These are phyloP conservation scores for Ormosia semicastrata DNA, from an alignment of 306 rosid species.

Conservation along the genomic window DNA sequence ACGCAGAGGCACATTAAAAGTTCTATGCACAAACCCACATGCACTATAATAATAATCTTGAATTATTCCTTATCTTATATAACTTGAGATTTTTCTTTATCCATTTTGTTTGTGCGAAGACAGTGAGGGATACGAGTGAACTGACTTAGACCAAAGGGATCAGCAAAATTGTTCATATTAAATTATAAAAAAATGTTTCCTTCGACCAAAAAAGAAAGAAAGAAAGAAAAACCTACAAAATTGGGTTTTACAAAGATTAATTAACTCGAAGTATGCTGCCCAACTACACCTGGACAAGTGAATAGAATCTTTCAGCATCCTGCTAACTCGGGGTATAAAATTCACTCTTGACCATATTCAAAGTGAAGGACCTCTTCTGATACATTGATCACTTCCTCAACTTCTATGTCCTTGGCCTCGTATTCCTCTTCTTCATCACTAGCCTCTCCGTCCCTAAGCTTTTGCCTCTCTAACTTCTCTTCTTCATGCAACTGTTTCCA, in stretches of 20 bases:
- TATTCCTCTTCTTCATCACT: constrained; percentile 96
- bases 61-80: too few species aligned
- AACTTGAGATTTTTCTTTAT: not conserved
- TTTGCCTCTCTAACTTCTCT: constrained; percentile 45
- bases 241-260: constrained; percentile 15
- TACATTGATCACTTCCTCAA: constrained; percentile 63
- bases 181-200: not conserved
- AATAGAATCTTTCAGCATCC: not conserved
- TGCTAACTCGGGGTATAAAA: not conserved
- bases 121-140: not conserved
- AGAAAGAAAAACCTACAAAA: constrained; percentile 35
- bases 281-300: not conserved
- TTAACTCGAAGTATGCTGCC: not conserved
- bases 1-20: too few species aligned
- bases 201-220: not conserved
- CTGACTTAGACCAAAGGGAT: not conserved
- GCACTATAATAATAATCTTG: too few species aligned
- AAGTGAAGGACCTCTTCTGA: constrained; percentile 59
- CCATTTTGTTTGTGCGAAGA: not conserved
- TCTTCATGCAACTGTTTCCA: constrained; percentile 73
- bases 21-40: too few species aligned
- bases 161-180: not conserved
- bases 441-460: constrained; percentile 81
- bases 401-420: constrained; percentile 84
- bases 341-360: constrained; percentile 41